phyloP scores from a whole-genome alignment of 31 red algal genomes.

The Endocladia muricata region DNA sequence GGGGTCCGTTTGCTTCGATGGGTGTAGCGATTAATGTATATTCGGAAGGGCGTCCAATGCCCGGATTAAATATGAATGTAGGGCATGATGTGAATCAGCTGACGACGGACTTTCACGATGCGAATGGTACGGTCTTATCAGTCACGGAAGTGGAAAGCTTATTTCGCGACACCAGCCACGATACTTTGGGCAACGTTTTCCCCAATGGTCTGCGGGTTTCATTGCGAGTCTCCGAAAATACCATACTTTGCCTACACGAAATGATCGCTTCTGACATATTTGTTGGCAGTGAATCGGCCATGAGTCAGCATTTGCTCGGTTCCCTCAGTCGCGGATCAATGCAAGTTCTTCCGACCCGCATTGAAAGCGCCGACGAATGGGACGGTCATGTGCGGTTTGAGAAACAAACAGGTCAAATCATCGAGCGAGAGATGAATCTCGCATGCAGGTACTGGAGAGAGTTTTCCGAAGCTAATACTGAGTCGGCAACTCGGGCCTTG shows the following conservation, averaged over 20 bases:
- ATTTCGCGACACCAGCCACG: background rate
- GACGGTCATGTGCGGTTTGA: background rate
- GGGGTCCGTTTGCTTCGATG: slow-evolving; percentile 24
- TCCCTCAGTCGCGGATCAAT: slow-evolving; percentile 13
- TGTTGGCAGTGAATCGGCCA: slow-evolving; percentile 20
- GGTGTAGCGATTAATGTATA: slow-evolving; percentile 30
- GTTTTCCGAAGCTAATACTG: background rate
- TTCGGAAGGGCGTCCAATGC: slow-evolving; percentile 29
- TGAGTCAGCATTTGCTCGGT: slow-evolving; percentile 25
- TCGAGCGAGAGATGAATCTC: background rate
- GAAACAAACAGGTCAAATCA: background rate
- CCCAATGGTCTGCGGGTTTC: slow-evolving; percentile 15
- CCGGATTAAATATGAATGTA: background rate
- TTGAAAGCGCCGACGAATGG: background rate
- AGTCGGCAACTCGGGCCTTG: too few species aligned
- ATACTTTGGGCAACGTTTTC: slow-evolving; percentile 2
- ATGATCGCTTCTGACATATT: slow-evolving; percentile 55
- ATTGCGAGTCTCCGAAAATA: slow-evolving; percentile 20
- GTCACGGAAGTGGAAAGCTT: background rate
- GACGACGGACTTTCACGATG: slow-evolving; percentile 13
- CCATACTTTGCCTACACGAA: slow-evolving; percentile 36
- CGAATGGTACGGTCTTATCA: slow-evolving; percentile 7
- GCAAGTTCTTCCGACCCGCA: slow-evolving; percentile 11
- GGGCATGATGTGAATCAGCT: slow-evolving; percentile 43
- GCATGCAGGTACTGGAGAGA: background rate